Evolutionary conservation across 306 rosid species (phyloP).

Genomic region (Pterocarpus macrocarpus): DNA sequence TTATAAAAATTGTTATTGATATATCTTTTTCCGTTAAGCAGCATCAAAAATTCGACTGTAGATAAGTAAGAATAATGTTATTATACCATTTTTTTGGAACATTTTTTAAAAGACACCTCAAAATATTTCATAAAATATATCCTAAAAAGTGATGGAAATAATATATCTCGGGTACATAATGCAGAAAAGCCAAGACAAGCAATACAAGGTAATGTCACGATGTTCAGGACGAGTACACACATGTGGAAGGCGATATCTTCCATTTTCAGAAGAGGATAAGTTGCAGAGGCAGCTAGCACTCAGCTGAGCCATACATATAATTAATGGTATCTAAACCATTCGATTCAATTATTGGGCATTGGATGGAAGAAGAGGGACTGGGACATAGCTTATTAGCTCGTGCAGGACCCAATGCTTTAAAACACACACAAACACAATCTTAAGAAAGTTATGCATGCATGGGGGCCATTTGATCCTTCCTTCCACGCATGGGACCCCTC

Average conservation of each 20-base stretch:
- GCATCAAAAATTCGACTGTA: background rate
- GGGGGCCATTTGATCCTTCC: slow-evolving; percentile 28
- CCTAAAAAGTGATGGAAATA: too few species aligned
- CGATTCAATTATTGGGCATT: slow-evolving; percentile 34
- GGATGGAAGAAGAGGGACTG: background rate
- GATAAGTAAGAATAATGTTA: background rate
- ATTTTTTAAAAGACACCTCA: too few species aligned
- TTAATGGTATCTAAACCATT: slow-evolving; percentile 1
- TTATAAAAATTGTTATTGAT: background rate
- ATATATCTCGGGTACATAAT: too few species aligned
- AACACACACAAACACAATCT: slow-evolving; percentile 3
- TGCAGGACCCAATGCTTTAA: slow-evolving; percentile 17
- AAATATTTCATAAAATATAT: too few species aligned
- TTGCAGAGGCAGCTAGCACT: background rate
- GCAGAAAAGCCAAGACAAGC: slow-evolving; percentile 10
- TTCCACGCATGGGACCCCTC: slow-evolving; percentile 44
- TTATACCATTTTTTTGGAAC: too few species aligned
- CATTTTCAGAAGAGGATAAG: slow-evolving; percentile 27
- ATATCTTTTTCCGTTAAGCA: background rate
- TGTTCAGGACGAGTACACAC: slow-evolving; percentile 29
- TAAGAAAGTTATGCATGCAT: slow-evolving; percentile 5
- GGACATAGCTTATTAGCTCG: slow-evolving; percentile 36
- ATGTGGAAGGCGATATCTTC: slow-evolving; percentile 18
- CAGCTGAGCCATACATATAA: slow-evolving; percentile 33
- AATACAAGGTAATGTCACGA: slow-evolving; percentile 40